Conservation (phyloP, 2,329 filamentous ascomycete genomes). For the Cryphonectria radicalis region DNA sequence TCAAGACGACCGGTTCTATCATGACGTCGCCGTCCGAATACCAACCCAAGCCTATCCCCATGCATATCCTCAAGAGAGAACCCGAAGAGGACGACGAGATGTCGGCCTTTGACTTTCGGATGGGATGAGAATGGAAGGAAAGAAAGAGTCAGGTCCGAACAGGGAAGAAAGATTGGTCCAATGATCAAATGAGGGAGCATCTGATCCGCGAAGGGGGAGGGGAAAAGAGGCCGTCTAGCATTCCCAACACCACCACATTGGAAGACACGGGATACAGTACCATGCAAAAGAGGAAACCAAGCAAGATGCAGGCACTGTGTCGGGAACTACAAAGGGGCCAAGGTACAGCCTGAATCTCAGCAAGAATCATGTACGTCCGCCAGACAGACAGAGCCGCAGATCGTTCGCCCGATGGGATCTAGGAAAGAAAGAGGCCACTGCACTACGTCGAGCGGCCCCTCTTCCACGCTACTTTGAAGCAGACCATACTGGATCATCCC, state of each 20-base stretch:
- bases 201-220: neutral
- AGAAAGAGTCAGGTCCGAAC: neutral
- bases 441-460: neutral
- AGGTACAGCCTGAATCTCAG: neutral
- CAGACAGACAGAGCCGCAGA: neutral
- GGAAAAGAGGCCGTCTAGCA: neutral
- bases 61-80: slow-evolving; percentile 9
- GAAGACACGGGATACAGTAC: neutral
- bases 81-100: slow-evolving; percentile 9
- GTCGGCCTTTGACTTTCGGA: neutral
- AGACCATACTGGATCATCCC: neutral
- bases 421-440: neutral
- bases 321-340: neutral
- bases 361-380: neutral
- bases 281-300: neutral
- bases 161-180: neutral
- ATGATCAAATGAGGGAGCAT: neutral
- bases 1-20: slow-evolving; percentile 15
- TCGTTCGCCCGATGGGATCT: neutral
- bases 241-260: neutral
- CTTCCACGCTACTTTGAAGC: neutral
- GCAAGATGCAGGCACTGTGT: neutral
- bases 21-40: slow-evolving; percentile 9
- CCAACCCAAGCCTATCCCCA: neutral
- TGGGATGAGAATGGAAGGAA: neutral